Base-by-base conservation (phyloP, 805 yeast species). In the Ogataea paraovalis region DNA sequence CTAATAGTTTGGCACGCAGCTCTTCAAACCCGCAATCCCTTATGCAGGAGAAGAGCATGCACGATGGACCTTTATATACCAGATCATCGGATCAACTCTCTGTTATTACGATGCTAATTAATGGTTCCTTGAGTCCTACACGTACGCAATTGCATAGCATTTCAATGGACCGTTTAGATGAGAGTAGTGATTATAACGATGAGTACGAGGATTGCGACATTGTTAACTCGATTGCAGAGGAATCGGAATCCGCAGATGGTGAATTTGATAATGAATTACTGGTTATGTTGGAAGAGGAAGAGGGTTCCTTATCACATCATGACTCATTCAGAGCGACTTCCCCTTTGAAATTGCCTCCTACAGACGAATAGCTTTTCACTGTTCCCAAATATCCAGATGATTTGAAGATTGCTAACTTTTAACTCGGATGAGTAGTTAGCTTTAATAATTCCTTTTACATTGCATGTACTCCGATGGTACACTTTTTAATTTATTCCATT, bases 61-160 rank as follows among this genome's bases (percentile, higher is more conserved):
- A 16, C 16, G 16, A 16, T 16, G 25, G 43, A 3, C 43, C 49
- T 41, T 50, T 12, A 7, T 38, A 37, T 12, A 33, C 34, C 13
- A 42, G 38, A 22, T 43, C 45, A 3, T 40, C 45, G 0, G 56
- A 46, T n/a, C 55, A 51, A 41, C 43, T 57, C 10, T 53, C 58
- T 1, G 50, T 58, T 18, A 55, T 60, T 21, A 52, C 65, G 3
- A 46, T 57, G 51, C 44, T 60, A 13, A 55, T 60, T 10, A 57
- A 50, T 41, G 61, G 56, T 18, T 42, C 59, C 12, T 27, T 50
- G 42, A 50, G 53, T 25, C 59, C 59, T 4, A 43, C 48, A 30
- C 32, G 48, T 18, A 39, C 38, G n/a, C 50, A 43, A 32, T 36
- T 48, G 43, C 44, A 47, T 27, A 51, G 43, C 12, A 23, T 14